Percentiles rank a stretch among this genome's conserved stretches.
These are phyloP conservation scores for Phytopythium helicoides DNA, from an alignment of 352 stramenopile species.

Conservation along the genomic window DNA sequence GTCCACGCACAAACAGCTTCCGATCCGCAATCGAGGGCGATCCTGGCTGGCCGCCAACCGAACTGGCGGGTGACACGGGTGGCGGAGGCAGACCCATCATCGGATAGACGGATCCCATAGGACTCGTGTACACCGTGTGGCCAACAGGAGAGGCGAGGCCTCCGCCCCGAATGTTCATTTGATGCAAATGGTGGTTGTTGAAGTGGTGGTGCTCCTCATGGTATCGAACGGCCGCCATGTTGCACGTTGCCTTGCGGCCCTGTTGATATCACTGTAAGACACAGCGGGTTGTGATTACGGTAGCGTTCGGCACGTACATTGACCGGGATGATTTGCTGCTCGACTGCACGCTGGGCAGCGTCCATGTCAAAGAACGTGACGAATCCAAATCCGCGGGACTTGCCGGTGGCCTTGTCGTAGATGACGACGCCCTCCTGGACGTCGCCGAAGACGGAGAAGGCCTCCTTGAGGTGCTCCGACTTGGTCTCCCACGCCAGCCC, in stretches of 20 bases:
- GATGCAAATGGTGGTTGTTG: constrained; percentile 13
- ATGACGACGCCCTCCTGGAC: constrained; percentile 62
- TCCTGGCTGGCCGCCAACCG: constrained; percentile 1
- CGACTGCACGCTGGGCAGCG: constrained; percentile 39
- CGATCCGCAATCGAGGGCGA: constrained; percentile 25
- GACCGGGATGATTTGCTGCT: constrained; percentile 49
- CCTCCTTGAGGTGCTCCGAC: constrained; percentile 39
- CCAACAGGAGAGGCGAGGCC: constrained; percentile 4
- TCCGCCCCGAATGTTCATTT: background rate
- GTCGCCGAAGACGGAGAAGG: constrained; percentile 53
- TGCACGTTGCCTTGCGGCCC: constrained; percentile 45
- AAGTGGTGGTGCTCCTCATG: constrained; percentile 36
- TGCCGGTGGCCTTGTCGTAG: constrained; percentile 57
- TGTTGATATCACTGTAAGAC: constrained; percentile 5
- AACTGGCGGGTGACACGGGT: constrained; percentile 1
- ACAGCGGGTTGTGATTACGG: too few relatives aligned
- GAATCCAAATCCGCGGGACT: constrained; percentile 63
- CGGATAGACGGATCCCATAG: constrained; percentile 13
- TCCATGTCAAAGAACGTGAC: constrained; percentile 73
- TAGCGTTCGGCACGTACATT: constrained; percentile 32
- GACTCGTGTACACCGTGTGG: constrained; percentile 40
- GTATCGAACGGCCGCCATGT: constrained; percentile 45
- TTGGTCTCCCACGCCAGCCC: constrained; percentile 60
- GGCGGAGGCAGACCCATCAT: constrained; percentile 18
- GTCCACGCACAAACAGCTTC: constrained; percentile 60